A percentile compares a stretch with the other conserved stretches of the same genome.
These are phyloP conservation scores for Allomyces macrogynus DNA, from an alignment of 192 early-diverging fungal genomes.

Conservation along the genomic window DNA sequence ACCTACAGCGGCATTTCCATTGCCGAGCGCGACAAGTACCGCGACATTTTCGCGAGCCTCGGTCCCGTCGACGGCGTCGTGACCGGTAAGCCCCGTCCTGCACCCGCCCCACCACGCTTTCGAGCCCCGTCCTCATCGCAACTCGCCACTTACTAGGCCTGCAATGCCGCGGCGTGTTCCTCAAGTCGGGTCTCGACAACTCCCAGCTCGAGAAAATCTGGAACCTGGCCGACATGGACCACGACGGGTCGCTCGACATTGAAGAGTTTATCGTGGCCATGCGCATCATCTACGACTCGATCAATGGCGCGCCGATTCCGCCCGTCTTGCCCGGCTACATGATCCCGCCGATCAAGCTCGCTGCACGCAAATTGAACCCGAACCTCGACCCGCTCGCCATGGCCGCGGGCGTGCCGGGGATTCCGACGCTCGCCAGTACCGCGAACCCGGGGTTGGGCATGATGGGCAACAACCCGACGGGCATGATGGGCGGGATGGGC, in stretches of 20 bases:
- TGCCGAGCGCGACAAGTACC: constrained; percentile 27
- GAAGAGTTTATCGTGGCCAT: constrained; percentile 66
- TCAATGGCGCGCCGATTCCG: constrained; percentile 33
- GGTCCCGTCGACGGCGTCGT: constrained; percentile 28
- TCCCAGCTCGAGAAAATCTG: constrained; percentile 22
- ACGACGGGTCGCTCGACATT: constrained; percentile 59
- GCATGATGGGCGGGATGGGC: not conserved
- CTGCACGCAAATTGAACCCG: constrained; percentile 11
- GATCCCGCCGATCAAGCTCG: constrained; percentile 44
- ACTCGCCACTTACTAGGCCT: constrained; percentile 1
- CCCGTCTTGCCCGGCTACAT: constrained; percentile 34
- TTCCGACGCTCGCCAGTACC: constrained; percentile 8
- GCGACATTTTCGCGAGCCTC: constrained; percentile 28
- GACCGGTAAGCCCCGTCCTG: constrained; percentile 14
- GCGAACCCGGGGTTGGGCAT: not conserved
- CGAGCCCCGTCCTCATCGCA: constrained; percentile 3
- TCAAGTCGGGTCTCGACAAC: constrained; percentile 16
- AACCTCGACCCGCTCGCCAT: not conserved
- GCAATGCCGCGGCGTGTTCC: constrained; percentile 6
- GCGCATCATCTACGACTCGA: constrained; percentile 50
- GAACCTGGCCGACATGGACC: constrained; percentile 66
- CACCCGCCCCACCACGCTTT: not conserved
- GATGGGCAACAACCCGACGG: constrained; percentile 1
- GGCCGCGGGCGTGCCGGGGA: not conserved
- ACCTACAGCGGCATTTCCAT: constrained; percentile 10